These are phyloP conservation scores for Fusarium fujikuroi DNA, from an alignment of 2,329 filamentous ascomycete species.

Conservation along the genomic window DNA sequence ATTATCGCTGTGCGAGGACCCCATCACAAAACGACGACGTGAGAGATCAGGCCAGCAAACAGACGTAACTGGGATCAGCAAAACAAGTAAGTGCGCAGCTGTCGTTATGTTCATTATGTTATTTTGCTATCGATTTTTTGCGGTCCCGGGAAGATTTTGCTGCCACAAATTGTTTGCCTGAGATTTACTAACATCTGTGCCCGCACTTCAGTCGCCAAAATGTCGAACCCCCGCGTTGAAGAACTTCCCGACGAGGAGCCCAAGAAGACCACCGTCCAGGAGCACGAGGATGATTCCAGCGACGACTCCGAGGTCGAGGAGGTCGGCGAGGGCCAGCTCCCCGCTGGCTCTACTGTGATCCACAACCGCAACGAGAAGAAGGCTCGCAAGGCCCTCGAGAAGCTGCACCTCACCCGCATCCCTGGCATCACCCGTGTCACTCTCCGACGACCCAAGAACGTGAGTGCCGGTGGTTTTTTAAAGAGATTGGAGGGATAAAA, in stretches of 20 bases:
- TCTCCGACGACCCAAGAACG: constrained; percentile 97
- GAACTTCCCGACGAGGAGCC: constrained; percentile 93
- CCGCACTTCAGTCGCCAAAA: constrained; percentile 64
- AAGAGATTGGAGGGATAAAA: constrained; percentile 8
- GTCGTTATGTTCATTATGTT: constrained; percentile 13
- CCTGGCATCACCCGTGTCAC: constrained; percentile 98
- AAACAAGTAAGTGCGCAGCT: constrained; percentile 50
- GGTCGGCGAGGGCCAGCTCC: constrained; percentile 78
- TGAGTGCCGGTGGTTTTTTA: constrained; percentile 66
- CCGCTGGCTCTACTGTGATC: constrained; percentile 88
- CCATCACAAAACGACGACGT: constrained; percentile 54
- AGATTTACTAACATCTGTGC: constrained; percentile 46
- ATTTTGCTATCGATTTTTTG: constrained; percentile 31
- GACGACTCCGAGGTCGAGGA: constrained; percentile 85
- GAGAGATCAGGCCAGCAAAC: constrained; percentile 46
- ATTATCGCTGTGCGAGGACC: constrained; percentile 53
- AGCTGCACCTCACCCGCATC: constrained; percentile 96
- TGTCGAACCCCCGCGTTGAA: constrained; percentile 98
- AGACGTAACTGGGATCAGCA: constrained; percentile 50
- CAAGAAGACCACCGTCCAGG: constrained; percentile 82
- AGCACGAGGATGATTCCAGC: constrained; percentile 74
- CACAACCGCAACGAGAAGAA: constrained; percentile 99
- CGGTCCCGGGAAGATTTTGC: constrained; percentile 26
- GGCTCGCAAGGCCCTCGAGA: constrained; percentile 98
- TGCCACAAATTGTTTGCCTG: constrained; percentile 28